These are phyloP conservation scores for Polyporus tsugae DNA, from an alignment of 1,284 basidiomycete species.

Conservation along the genomic window DNA sequence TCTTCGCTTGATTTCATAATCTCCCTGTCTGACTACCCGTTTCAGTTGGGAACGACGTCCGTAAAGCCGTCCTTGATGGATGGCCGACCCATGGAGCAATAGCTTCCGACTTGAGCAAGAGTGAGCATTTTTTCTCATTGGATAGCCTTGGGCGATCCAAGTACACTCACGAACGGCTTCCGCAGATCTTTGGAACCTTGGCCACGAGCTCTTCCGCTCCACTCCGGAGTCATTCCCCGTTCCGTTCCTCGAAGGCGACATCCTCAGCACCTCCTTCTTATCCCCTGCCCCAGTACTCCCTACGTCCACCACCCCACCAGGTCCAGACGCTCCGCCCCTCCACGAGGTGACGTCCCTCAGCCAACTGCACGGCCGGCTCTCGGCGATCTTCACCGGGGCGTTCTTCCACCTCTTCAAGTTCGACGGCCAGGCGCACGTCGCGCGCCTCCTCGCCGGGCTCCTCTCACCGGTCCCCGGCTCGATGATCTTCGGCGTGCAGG, in stretches of 20 bases:
- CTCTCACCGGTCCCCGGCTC: slow-evolving; percentile 44
- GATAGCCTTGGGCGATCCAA: slow-evolving; percentile 35
- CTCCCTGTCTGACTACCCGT: not conserved
- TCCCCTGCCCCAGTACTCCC: slow-evolving; percentile 35
- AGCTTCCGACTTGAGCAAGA: slow-evolving; percentile 42
- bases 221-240: slow-evolving; percentile 48
- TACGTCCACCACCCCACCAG: slow-evolving; percentile 34
- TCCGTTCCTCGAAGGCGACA: slow-evolving; percentile 51
- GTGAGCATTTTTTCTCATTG: slow-evolving; percentile 35
- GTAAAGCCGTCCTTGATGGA: slow-evolving; percentile 51
- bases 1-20: not conserved
- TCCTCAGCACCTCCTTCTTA: slow-evolving; percentile 46
- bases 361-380: slow-evolving; percentile 49
- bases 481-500: slow-evolving; percentile 45
- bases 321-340: slow-evolving; percentile 40
- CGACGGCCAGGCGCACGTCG: slow-evolving; percentile 48
- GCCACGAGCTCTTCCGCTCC: slow-evolving; percentile 41
- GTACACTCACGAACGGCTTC: slow-evolving; percentile 24
- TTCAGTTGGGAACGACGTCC: slow-evolving; percentile 51
- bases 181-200: slow-evolving; percentile 40
- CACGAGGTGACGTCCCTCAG: slow-evolving; percentile 45
- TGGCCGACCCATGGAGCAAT: slow-evolving; percentile 44
- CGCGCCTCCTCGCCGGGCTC: slow-evolving; percentile 46
- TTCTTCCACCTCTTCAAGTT: slow-evolving; percentile 59
- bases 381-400: slow-evolving; percentile 51